Conservation (phyloP, 805 yeast genomes). For the Dipodascopsis tothii region DNA sequence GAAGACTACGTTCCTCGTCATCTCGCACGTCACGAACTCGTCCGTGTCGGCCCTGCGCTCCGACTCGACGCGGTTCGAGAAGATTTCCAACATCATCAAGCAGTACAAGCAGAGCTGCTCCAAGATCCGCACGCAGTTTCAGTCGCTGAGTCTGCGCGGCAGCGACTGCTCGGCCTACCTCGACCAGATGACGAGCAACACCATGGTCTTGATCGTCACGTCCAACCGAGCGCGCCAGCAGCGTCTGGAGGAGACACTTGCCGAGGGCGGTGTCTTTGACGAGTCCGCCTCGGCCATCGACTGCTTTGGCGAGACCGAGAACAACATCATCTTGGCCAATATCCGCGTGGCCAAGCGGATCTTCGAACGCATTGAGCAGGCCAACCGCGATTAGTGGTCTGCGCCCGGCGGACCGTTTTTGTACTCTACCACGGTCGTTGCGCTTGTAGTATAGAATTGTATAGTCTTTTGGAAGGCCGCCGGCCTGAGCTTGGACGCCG, state of each 20-base stretch:
- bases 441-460: too few relatives aligned
- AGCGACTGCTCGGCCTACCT: constrained; percentile 35
- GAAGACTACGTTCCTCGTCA: constrained; percentile 81
- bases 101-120: constrained; percentile 89
- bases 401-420: too few relatives aligned
- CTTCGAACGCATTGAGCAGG: constrained; percentile 35
- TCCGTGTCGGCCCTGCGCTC: constrained; percentile 30
- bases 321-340: constrained; percentile 32
- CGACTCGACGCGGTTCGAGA: constrained; percentile 91
- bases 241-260: neutral
- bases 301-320: constrained; percentile 26
- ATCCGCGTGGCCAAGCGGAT: constrained; percentile 33
- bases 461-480: too few relatives aligned
- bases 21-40: constrained; percentile 40
- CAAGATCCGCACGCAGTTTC: constrained; percentile 78
- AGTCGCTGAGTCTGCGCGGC: constrained; percentile 63
- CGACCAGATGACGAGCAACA: constrained; percentile 38
- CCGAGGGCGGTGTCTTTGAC: constrained; percentile 2
- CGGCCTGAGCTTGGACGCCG: too few relatives aligned
- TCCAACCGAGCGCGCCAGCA: constrained; percentile 23
- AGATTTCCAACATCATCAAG: constrained; percentile 86
- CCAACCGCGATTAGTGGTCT: constrained; percentile 7
- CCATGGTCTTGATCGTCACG: constrained; percentile 39
- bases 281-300: constrained; percentile 15
- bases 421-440: too few relatives aligned